A percentile compares a stretch with the other conserved stretches of the same genome.
Conservation (phyloP, 2,329 filamentous ascomycete species). For the Magnaporthales sp. region DNA sequence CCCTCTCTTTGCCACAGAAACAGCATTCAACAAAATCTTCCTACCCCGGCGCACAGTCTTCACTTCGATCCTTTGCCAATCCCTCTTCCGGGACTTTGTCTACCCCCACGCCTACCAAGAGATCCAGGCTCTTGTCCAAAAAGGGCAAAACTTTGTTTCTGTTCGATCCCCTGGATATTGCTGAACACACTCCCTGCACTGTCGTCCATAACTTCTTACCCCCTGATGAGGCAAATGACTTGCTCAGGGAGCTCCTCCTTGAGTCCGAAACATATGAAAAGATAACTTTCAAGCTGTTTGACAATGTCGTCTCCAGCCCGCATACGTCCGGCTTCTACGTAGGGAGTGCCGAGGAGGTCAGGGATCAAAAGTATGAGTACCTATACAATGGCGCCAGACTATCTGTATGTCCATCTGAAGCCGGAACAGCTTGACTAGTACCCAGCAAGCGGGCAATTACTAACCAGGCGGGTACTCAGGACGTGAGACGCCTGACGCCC, state of each 20-base stretch:
- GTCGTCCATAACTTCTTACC: conserved; percentile 89
- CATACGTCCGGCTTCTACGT: conserved; percentile 83
- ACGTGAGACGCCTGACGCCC: conserved; percentile 69
- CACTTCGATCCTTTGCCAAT: conserved; percentile 44
- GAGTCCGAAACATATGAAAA: conserved; percentile 64
- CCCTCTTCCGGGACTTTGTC: conserved; percentile 7
- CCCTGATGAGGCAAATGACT: conserved; percentile 56
- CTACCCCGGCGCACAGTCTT: conserved; percentile 48
- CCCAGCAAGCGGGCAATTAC: background rate
- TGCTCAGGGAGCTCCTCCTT: conserved; percentile 66
- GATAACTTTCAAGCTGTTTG: conserved; percentile 74
- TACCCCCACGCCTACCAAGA: conserved; percentile 22
- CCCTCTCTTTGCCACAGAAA: conserved; percentile 28
- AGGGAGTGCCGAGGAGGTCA: conserved; percentile 59
- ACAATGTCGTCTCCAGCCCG: conserved; percentile 74
- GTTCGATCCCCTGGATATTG: conserved; percentile 73
- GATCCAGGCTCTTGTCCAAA: conserved; percentile 48
- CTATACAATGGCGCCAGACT: conserved; percentile 5
- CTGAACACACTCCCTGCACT: conserved; percentile 77
- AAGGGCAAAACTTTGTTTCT: conserved; percentile 79
- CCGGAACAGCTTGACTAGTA: background rate
- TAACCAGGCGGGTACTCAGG: conserved; percentile 28
- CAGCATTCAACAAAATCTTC: background rate
- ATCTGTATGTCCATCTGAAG: background rate
- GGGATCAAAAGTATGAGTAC: conserved; percentile 51